Evolutionary conservation across 495 filamentous ascomycete species (phyloP), one percentile per base, ranked within the genome.

Genomic region (Aspergillus bridgeri): DNA sequence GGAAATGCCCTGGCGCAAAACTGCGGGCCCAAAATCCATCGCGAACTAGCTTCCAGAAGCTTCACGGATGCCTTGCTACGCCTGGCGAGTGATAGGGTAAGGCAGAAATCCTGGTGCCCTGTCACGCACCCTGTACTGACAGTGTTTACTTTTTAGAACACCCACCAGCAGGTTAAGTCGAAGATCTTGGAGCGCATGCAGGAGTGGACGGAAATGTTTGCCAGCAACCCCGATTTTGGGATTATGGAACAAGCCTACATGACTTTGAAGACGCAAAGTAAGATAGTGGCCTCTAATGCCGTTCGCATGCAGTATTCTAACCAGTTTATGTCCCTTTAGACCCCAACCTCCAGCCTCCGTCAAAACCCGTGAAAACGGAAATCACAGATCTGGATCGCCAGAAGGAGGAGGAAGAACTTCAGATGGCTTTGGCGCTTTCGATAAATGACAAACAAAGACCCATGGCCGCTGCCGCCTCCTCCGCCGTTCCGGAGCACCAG

Each of bases 181-280:
- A 98, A 96, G 82, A 96, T 98, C 56, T 69, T 98, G 55, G 95
- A 98, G 76, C 86, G 91, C 45, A 97, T 97, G 91, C 85, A 86
- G 64, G 92, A 96, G 63, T 98, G 94, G 94, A 84, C 89, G 51
- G 87, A 92, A 70, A 95, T 96, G 90, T 98, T 98, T 71, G 77
- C 88, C 59, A 86, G 79, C 38, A 90, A 96, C 70, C 86, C 92
- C 9, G 92, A 96, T 64, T 85, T 98, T 56, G 94, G 94, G 22
- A 96, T 98, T 60, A 98, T 98, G 94, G 88, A 94, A 69, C 91
- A 96, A 67, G 91, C 92, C 52, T 98, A 91, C 69, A 87, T 85
- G 78, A 92, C 87, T 66, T 75, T 98, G 50, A 96, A 96, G 71
- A 81, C 79, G 29, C 83, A 86, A 66, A 89, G 86, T 89, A 66